Evolutionary conservation across 768 basidiomycete species (phyloP), one percentile per base, ranked within the genome.

Genomic region (Boletellus ananas): DNA sequence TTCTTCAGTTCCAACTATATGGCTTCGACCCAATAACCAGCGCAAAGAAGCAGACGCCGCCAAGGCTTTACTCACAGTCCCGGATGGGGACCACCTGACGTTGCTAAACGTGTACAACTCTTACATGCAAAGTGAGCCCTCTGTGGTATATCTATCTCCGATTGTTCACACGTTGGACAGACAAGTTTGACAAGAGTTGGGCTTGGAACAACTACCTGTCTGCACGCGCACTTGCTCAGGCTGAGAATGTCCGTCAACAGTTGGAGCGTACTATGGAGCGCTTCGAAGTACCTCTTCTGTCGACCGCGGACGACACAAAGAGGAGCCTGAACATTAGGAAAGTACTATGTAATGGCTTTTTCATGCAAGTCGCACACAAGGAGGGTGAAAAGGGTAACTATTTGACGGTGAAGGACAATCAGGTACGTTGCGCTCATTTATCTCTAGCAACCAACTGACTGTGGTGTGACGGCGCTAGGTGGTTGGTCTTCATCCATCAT

Each of bases 281-380:
- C 31, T 89, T 79, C 62, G 91, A 94, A 50, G 72, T 95, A 31
- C 86, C 87, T 25, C 65, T 94, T 18, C 67, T 93, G 23, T 84
- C 84, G 7, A 75, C 81, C 2, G 67, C 65, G 23, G 87, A 93
- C 57, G 80, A 87, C 58, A 77, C 75, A 61, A 88, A 85, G 63
- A 79, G 87, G 55, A 87, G 81, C 66, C 55, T 72, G 46, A 85
- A 85, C 57, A 84, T 98, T 49, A 81, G 92, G 23, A 84, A 85
- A 68, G 87, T 87, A 0, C 75, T 98, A 18, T 87, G 90, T 5
- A 88, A 86, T 58, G 96, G 94, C 2, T 99, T 90, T 78, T 99
- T 97, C 72, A 97, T 96, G 95, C 95, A 97, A 65, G 83, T 92
- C 12, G 96, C 94, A 7, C 93, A 96, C 68, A 90, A 90, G 66